Evolutionary conservation across 495 filamentous ascomycete genomes (phyloP).

Genomic region (Parathielavia hyrcaniae): DNA sequence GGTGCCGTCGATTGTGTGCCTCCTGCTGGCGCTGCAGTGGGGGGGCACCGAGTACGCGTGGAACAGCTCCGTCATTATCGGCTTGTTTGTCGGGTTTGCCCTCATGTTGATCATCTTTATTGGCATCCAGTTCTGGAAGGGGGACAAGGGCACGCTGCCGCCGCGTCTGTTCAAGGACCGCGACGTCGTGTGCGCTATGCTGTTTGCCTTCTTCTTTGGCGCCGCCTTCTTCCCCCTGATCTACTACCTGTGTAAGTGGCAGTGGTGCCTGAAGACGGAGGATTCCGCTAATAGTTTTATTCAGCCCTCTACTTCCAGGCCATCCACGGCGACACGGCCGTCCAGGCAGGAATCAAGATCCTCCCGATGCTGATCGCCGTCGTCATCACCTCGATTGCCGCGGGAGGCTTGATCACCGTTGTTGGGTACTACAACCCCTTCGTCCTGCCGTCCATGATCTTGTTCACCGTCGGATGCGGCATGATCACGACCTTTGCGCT

Average conservation of each 20-base stretch:
- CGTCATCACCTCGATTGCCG: constrained; percentile 47
- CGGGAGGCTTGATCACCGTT: constrained; percentile 40
- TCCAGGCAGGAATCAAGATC: constrained; percentile 69
- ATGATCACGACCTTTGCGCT: constrained; percentile 46
- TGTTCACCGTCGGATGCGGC: constrained; percentile 46
- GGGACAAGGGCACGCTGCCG: constrained; percentile 51
- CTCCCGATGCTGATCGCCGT: constrained; percentile 66
- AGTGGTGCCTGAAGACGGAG: neutral
- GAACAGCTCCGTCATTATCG: constrained; percentile 39
- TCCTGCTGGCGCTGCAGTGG: constrained; percentile 61
- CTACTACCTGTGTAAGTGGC: constrained; percentile 58
- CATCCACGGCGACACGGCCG: constrained; percentile 63
- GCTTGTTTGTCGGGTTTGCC: constrained; percentile 45
- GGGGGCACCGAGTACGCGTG: constrained; percentile 53
- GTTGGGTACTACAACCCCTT: constrained; percentile 52
- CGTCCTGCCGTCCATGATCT: constrained; percentile 38
- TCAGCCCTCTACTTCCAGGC: constrained; percentile 82
- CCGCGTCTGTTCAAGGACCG: constrained; percentile 52
- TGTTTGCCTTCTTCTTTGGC: constrained; percentile 56
- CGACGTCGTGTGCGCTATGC: constrained; percentile 46
- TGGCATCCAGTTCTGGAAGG: constrained; percentile 45
- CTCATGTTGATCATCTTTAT: constrained; percentile 47
- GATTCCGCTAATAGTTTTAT: constrained; percentile 5
- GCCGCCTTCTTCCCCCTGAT: constrained; percentile 61
- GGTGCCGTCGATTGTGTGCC: constrained; percentile 48